phyloP scores from a whole-genome alignment of 2,329 filamentous ascomycete genomes.

The Pseudocercospora fuligena region DNA sequence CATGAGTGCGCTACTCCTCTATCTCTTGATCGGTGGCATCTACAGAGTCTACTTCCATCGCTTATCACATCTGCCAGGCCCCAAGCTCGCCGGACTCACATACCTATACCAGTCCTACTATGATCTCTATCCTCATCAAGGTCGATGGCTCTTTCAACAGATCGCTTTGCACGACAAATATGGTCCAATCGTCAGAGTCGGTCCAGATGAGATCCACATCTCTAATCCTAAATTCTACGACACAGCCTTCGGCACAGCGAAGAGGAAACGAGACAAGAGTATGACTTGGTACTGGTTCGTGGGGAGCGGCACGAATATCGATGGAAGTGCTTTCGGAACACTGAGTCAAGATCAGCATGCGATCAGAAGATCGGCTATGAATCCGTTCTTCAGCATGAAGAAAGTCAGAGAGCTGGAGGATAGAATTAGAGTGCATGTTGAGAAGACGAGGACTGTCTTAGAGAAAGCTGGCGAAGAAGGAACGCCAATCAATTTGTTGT shows the following conservation, averaged over 20 bases:
- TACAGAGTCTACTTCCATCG: conserved; percentile 41
- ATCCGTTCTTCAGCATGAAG: conserved; percentile 1
- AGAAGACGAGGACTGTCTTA: neutral
- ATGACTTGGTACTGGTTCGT: conserved; percentile 7
- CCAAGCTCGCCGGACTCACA: conserved; percentile 41
- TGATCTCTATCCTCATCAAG: conserved; percentile 11
- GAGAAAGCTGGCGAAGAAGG: neutral
- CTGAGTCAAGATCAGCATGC: conserved; percentile 2
- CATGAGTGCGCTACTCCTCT: neutral
- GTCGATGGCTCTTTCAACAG: conserved; percentile 8
- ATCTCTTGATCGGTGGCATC: neutral
- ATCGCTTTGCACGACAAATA: conserved; percentile 3
- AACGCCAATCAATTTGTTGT: conserved; percentile 3
- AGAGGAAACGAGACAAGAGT: neutral
- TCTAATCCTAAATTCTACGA: conserved; percentile 10
- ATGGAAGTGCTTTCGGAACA: conserved; percentile 4
- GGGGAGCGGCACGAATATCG: neutral
- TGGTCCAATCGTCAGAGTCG: conserved; percentile 13
- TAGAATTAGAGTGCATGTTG: neutral
- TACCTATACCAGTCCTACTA: conserved; percentile 18
- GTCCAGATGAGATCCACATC: conserved; percentile 16
- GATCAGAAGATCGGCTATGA: conserved; percentile 2
- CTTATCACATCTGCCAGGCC: conserved; percentile 42
- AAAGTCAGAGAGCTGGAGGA: conserved; percentile 8
- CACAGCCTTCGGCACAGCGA: neutral